Percentiles rank a stretch among this genome's conserved stretches.
phyloP scores from a whole-genome alignment of 495 filamentous ascomycete species.

The Penicillium roqueforti region DNA sequence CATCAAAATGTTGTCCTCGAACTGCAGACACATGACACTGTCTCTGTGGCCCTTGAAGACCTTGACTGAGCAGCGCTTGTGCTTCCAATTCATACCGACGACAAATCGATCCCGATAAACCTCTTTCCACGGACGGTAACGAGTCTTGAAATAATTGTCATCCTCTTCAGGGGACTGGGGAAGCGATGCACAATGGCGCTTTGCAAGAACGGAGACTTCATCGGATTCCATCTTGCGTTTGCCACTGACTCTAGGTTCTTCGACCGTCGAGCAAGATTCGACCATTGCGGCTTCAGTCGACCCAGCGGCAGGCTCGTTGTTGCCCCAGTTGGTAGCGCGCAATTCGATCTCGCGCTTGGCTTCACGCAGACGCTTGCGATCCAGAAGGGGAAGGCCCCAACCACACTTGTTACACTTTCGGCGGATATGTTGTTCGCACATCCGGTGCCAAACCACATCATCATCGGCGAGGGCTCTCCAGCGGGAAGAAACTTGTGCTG shows the following conservation, averaged over 20 bases:
- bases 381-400: slow-evolving; percentile 86
- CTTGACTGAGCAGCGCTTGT: slow-evolving; percentile 78
- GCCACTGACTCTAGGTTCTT: slow-evolving; percentile 21
- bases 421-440: slow-evolving; percentile 98
- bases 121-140: slow-evolving; percentile 81
- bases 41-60: slow-evolving; percentile 86
- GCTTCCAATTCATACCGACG: slow-evolving; percentile 94
- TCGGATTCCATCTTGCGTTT: slow-evolving; percentile 40
- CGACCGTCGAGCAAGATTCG: slow-evolving; percentile 18
- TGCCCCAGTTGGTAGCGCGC: slow-evolving; percentile 54
- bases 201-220: slow-evolving; percentile 32
- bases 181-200: slow-evolving; percentile 34
- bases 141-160: slow-evolving; percentile 45
- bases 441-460: slow-evolving; percentile 96
- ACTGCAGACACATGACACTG: slow-evolving; percentile 93
- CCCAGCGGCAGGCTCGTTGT: slow-evolving; percentile 23
- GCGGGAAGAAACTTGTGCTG: slow-evolving; percentile 84
- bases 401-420: slow-evolving; percentile 96
- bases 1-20: slow-evolving; percentile 86
- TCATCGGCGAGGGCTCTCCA: slow-evolving; percentile 90
- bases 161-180: slow-evolving; percentile 28
- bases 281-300: slow-evolving; percentile 17
- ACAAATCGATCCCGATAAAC: slow-evolving; percentile 86
- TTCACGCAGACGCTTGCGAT: slow-evolving; percentile 80
- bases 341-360: slow-evolving; percentile 82